phyloP scores from a whole-genome alignment of 257 asterid species.

The Gentiana straminea region DNA sequence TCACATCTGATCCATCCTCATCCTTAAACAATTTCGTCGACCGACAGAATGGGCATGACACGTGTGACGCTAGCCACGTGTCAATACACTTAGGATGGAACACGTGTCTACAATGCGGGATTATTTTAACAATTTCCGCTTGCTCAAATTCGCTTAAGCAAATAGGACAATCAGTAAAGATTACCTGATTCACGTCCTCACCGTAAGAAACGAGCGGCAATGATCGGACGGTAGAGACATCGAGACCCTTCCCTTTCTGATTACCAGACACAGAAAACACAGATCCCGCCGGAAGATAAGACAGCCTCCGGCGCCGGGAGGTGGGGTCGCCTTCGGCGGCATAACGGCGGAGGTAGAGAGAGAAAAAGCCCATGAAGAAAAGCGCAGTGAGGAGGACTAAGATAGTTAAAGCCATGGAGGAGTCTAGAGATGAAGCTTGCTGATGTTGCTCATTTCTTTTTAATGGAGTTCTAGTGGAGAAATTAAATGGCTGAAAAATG shows the following conservation, averaged over 20 bases:
- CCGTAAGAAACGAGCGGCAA: constrained; percentile 48
- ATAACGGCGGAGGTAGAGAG: constrained; percentile 57
- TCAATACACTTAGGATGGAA: constrained; percentile 63
- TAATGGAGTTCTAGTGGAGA: constrained; percentile 4
- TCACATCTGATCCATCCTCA: constrained; percentile 41
- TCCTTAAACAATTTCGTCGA: constrained; percentile 35
- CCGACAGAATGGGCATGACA: constrained; percentile 79
- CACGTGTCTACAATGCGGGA: constrained; percentile 75
- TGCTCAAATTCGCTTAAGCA: constrained; percentile 56
- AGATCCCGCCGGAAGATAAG: constrained; percentile 8
- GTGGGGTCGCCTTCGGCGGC: constrained; percentile 6
- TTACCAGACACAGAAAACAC: background rate
- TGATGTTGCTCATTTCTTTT: constrained; percentile 1
- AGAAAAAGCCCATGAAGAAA: constrained; percentile 59
- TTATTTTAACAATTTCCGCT: constrained; percentile 41
- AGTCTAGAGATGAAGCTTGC: constrained; percentile 27
- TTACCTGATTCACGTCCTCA: constrained; percentile 34
- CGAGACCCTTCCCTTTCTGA: constrained; percentile 36
- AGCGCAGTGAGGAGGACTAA: constrained; percentile 48
- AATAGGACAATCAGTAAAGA: constrained; percentile 45
- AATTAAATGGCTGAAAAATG: background rate
- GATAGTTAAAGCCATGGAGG: constrained; percentile 51
- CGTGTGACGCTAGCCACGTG: constrained; percentile 73
- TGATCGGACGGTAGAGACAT: constrained; percentile 25
- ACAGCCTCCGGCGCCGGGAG: constrained; percentile 11